Evolutionary conservation across 495 filamentous ascomycete species (phyloP).

Genomic region (Amniculicola lignicola): DNA sequence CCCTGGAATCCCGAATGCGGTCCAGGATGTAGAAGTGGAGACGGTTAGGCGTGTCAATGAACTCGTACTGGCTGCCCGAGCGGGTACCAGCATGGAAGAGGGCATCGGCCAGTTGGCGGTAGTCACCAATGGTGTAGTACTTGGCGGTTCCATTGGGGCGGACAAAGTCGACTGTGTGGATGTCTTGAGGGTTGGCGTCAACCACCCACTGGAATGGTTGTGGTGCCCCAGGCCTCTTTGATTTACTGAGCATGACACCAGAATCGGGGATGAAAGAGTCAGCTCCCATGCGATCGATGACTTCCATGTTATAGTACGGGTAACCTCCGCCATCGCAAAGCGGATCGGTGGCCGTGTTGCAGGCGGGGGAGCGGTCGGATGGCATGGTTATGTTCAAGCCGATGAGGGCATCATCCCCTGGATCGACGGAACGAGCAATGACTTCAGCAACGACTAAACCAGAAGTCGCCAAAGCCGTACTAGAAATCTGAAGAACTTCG

Average conservation of each 20-base stretch:
- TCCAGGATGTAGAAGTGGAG: constrained; percentile 45
- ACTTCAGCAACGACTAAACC: constrained; percentile 43
- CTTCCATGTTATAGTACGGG: constrained; percentile 44
- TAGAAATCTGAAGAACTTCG: constrained; percentile 40
- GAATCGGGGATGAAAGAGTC: constrained; percentile 45
- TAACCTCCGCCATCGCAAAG: constrained; percentile 46
- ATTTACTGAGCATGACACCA: constrained; percentile 48
- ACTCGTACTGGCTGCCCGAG: constrained; percentile 44
- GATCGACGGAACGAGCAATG: constrained; percentile 41
- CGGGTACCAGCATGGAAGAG: constrained; percentile 47
- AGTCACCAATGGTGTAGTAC: constrained; percentile 41
- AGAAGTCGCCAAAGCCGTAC: constrained; percentile 38
- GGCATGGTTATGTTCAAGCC: constrained; percentile 40
- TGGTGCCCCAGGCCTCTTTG: constrained; percentile 28
- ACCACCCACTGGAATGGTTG: constrained; percentile 47
- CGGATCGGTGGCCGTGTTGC: constrained; percentile 39
- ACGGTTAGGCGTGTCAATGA: constrained; percentile 41
- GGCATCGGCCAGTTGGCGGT: constrained; percentile 45
- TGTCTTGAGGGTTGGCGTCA: constrained; percentile 46
- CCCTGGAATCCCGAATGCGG: constrained; percentile 38
- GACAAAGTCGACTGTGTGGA: constrained; percentile 23
- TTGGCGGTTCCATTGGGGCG: constrained; percentile 21
- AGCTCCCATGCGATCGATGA: constrained; percentile 46
- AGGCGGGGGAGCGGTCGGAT: constrained; percentile 39
- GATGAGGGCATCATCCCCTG: constrained; percentile 36